Evolutionary conservation across 1,139 yeast genomes (phyloP), one percentile per base, ranked within the genome.

Genomic region (Arxiozyma slooffiae): DNA sequence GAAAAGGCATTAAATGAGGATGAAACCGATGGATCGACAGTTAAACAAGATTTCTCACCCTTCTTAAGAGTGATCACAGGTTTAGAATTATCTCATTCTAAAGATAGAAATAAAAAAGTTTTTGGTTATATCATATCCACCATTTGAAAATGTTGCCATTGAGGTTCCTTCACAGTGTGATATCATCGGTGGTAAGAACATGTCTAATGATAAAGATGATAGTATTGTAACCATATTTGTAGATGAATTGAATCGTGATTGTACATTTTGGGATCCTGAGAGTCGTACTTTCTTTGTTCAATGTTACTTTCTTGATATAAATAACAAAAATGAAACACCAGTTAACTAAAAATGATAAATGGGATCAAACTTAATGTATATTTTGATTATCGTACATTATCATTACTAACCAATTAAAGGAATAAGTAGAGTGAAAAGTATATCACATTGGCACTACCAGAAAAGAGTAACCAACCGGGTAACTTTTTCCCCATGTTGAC

Each of bases 101-200:
- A 57, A 1, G 37, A 42, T 36, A 45, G 24, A 26, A 42, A 45
- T 4, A 57, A 69, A 57, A 83, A 78, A n/a, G 58, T 80, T 74
- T 58, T 58, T 82, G 53, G 79, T 81, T 18, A 61, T 81, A 0
- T 74, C 81, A 14, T 82, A 78, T 8, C 86, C 81, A 59, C 87
- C 87, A 1, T 82, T 80, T 61, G 82, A 80, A 49, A 81, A 78
- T 57, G 67, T 80, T 3, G 77, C 79, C 17, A 66, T 81, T 43
- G 76, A 79, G 41, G 71, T 81, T 22, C 86, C 86, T 4, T 41
- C 37, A n/a, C 72, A 74, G 46, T 52, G 42, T 16, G 60, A 59
- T 34, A 48, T 60, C 7, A 16, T 30, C 1, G 48, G 48, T 17
- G 44, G 51, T 20, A 49, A 57, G 16, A 43, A 41, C 14, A 4